Evolutionary conservation across 495 filamentous ascomycete genomes (phyloP), one percentile per base, ranked within the genome.

Genomic region (Trichoderma asperelloides): DNA sequence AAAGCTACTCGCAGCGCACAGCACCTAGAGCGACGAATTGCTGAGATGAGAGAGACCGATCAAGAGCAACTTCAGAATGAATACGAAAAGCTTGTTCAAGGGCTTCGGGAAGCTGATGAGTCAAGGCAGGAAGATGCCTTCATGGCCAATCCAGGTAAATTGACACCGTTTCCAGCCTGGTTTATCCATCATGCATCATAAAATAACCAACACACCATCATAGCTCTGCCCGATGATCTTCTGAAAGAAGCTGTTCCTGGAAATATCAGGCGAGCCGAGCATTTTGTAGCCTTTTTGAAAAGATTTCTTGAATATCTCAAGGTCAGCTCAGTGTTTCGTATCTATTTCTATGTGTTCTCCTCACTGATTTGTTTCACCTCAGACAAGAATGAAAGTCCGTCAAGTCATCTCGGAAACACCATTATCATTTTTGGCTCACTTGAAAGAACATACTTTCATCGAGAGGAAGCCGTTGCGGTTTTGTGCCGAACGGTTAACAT

Each of bases 251-350:
- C 95, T 6, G 90, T 99, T 1, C 95, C 95, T 4, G 95, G 95
- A 27, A 99, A 98, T 70, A 99, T 99, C 69, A 84, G 95, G 66
- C 84, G 95, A 74, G 95, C 95, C 25, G 95, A 99, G 75, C 95
- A 99, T 76, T 99, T 99, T 72, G 86, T 97, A 25, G 86, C 91
- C 12, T 99, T 99, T 77, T 78, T 99, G 55, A 93, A 96, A 73
- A 85, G 95, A 68, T 99, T 98, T 74, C 90, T 99, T 67, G 96
- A 99, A 75, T 99, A 99, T 71, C 85, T 99, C 66, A 97, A 96
- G 77, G 85, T 84, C 68, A 25, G 69, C 40, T 4, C 21, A n/a
- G 9, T 25, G 40, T 12, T 21, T 3, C 15, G 21, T 7, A 3
- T 27, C 37, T 40, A 21, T 3, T 30, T 45, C 13, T 9, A 3